Evolutionary conservation across 768 basidiomycete genomes (phyloP).

Genomic region (Gloeopeniophorella convolvens): DNA sequence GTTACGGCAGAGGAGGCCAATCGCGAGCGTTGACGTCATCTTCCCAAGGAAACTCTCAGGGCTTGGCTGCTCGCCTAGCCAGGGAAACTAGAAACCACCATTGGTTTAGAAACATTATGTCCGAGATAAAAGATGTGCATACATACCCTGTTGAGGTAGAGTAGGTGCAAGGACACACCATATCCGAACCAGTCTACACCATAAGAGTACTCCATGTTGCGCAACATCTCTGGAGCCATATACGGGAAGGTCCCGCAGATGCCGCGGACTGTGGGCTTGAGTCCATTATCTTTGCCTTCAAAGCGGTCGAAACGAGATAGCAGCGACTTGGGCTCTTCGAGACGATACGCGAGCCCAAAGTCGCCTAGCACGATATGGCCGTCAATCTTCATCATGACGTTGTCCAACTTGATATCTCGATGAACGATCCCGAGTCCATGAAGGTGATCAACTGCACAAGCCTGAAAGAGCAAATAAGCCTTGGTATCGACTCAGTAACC

Average conservation of each 20-base stretch:
- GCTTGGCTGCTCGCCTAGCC: constrained; percentile 8
- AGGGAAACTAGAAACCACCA: constrained; percentile 18
- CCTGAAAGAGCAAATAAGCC: constrained; percentile 11
- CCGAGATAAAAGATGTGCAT: background rate
- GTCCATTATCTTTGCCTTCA: background rate
- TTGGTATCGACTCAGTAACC: background rate
- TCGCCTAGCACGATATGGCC: constrained; percentile 90
- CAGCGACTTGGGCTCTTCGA: background rate
- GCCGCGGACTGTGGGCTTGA: constrained; percentile 1
- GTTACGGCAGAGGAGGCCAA: constrained; percentile 1
- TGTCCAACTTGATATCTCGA: constrained; percentile 94
- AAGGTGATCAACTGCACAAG: constrained; percentile 73
- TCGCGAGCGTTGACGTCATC: constrained; percentile 9
- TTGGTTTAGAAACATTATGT: background rate
- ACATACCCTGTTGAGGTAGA: constrained; percentile 12
- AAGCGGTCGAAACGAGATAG: background rate
- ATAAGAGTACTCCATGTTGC: constrained; percentile 13
- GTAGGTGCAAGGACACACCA: constrained; percentile 15
- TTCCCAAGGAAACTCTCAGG: constrained; percentile 10
- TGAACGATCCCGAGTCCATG: constrained; percentile 92
- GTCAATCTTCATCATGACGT: constrained; percentile 82
- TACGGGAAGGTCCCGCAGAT: constrained; percentile 15
- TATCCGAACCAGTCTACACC: constrained; percentile 18
- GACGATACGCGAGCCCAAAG: constrained; percentile 46
- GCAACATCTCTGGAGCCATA: constrained; percentile 19